Percentiles rank a stretch among this genome's conserved stretches.
phyloP scores from a whole-genome alignment of 2,329 filamentous ascomycete species.

The Sporothrix curviconia region DNA sequence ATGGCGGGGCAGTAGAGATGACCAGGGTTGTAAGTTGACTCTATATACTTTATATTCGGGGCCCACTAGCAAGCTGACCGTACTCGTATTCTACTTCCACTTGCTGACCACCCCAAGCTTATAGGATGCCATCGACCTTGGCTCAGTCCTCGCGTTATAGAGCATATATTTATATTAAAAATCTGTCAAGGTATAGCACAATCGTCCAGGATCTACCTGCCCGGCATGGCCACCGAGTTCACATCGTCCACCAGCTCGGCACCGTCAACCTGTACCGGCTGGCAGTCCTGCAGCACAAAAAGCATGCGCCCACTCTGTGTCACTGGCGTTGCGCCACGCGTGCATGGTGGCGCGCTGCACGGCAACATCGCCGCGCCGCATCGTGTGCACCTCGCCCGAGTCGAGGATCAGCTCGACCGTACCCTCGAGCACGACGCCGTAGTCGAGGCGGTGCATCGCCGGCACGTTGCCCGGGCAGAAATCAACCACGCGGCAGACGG shows the following conservation, averaged over 20 bases:
- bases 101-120: no score
- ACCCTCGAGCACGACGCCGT: slow-evolving; percentile 34
- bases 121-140: no score
- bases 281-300: slow-evolving; percentile 27
- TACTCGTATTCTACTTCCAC: no score
- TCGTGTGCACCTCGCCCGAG: slow-evolving; percentile 30
- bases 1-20: no score
- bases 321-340: slow-evolving; percentile 34
- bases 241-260: neutral
- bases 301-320: slow-evolving; percentile 39
- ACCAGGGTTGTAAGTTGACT: no score
- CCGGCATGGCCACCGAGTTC: neutral
- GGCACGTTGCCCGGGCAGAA: slow-evolving; percentile 27
- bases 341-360: slow-evolving; percentile 41
- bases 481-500: slow-evolving; percentile 20
- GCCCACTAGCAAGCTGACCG: no score
- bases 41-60: no score
- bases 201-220: neutral
- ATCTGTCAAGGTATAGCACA: no score
- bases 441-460: slow-evolving; percentile 36
- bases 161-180: no score
- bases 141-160: no score
- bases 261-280: slow-evolving; percentile 16
- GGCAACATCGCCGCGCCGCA: slow-evolving; percentile 38
- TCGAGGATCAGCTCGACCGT: slow-evolving; percentile 35